phyloP scores from a whole-genome alignment of 495 filamentous ascomycete species.

The Hypoxylon fuscum region DNA sequence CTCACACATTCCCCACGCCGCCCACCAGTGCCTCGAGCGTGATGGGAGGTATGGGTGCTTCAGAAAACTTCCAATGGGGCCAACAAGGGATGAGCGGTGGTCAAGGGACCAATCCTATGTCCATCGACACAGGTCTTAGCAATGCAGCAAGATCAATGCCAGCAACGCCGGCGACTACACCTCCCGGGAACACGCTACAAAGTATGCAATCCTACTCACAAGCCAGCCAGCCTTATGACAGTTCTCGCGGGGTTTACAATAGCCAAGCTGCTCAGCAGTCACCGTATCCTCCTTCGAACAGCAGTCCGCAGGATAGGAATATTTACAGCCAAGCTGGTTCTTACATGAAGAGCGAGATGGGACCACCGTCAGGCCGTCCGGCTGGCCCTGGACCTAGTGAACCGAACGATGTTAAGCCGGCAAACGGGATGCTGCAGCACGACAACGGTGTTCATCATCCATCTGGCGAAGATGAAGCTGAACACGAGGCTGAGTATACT shows the following conservation, averaged over 20 bases:
- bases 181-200: conserved; percentile 79
- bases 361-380: conserved; percentile 75
- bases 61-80: conserved; percentile 79
- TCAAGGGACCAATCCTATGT: conserved; percentile 75
- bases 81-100: conserved; percentile 71
- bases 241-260: conserved; percentile 82
- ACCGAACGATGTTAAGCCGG: conserved; percentile 71
- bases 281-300: conserved; percentile 72
- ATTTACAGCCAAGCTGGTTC: conserved; percentile 70
- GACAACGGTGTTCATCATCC: conserved; percentile 62
- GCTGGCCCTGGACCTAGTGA: conserved; percentile 65
- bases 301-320: conserved; percentile 72
- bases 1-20: conserved; percentile 92
- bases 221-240: conserved; percentile 76
- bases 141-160: conserved; percentile 85
- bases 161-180: conserved; percentile 92
- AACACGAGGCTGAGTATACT: conserved; percentile 82
- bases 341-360: conserved; percentile 95
- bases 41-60: conserved; percentile 77
- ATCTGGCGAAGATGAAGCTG: conserved; percentile 75
- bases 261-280: conserved; percentile 72
- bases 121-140: conserved; percentile 84
- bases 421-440: conserved; percentile 69
- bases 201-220: conserved; percentile 80
- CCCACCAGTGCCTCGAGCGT: conserved; percentile 91